phyloP scores from a whole-genome alignment of 139 green algal genomes.

The Monoraphidium neglectum region DNA sequence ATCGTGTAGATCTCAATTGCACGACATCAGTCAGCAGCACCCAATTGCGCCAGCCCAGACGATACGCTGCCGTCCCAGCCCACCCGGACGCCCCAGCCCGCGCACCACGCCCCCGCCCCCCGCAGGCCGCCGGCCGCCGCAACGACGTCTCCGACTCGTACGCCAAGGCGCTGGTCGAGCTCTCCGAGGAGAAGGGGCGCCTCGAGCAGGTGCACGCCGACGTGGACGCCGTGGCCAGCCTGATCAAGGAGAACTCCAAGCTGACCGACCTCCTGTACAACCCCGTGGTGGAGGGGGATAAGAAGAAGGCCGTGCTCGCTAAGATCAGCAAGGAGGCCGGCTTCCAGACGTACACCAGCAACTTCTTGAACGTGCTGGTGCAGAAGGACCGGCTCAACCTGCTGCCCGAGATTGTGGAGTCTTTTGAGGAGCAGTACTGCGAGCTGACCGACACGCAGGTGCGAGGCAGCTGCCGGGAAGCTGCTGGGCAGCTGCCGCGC shows the following conservation, averaged over 20 bases:
- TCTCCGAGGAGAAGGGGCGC: constrained; percentile 79
- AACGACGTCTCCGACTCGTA: constrained; percentile 77
- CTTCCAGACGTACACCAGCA: constrained; percentile 79
- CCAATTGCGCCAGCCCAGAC: too few species aligned
- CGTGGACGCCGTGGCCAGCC: constrained; percentile 63
- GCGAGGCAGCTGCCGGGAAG: background rate
- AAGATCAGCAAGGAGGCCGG: constrained; percentile 83
- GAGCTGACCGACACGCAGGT: constrained; percentile 96
- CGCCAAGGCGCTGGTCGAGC: constrained; percentile 93
- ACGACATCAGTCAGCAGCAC: too few species aligned
- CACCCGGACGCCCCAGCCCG: too few species aligned
- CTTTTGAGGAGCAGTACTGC: constrained; percentile 97
- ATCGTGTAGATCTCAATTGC: too few species aligned
- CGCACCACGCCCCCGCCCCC: too few species aligned
- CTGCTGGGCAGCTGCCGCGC: too few species aligned
- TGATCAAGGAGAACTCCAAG: constrained; percentile 72
- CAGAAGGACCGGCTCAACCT: constrained; percentile 86
- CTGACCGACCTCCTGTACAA: constrained; percentile 86
- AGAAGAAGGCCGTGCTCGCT: constrained; percentile 91
- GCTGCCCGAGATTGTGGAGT: constrained; percentile 83
- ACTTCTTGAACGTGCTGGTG: constrained; percentile 97
- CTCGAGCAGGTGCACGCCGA: constrained; percentile 71
- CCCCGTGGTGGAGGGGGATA: constrained; percentile 74
- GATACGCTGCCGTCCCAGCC: too few species aligned
- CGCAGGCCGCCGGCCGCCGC: constrained; percentile 13